Percentiles rank a stretch among this genome's conserved stretches.
These are phyloP conservation scores for Cerrena zonata DNA, from an alignment of 1,284 basidiomycete species.

Conservation along the genomic window DNA sequence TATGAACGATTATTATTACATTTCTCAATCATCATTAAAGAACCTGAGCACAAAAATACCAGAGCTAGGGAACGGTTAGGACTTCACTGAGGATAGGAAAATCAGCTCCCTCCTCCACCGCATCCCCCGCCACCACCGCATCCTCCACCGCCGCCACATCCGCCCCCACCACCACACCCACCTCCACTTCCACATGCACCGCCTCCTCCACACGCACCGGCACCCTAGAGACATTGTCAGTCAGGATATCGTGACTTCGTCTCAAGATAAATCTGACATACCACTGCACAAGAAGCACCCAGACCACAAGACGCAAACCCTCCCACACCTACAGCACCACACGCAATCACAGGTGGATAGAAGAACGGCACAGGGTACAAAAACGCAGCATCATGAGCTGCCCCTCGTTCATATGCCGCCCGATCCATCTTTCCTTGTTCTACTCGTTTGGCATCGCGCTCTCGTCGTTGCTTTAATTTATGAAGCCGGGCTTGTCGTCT, in stretches of 20 bases:
- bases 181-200: slow-evolving; percentile 1
- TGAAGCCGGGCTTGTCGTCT: neutral
- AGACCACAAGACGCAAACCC: neutral
- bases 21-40: too few relatives aligned
- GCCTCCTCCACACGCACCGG: neutral
- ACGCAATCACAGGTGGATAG: slow-evolving; percentile 4
- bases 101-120: slow-evolving; percentile 3
- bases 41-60: too few relatives aligned
- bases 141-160: slow-evolving; percentile 7
- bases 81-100: too few relatives aligned
- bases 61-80: too few relatives aligned
- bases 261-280: neutral
- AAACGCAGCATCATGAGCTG: slow-evolving; percentile 12
- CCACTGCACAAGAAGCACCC: slow-evolving; percentile 5
- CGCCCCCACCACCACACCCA: neutral
- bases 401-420: slow-evolving; percentile 9
- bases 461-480: slow-evolving; percentile 15
- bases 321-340: neutral
- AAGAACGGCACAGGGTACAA: slow-evolving; percentile 16
- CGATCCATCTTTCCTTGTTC: slow-evolving; percentile 10
- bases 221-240: neutral
- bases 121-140: slow-evolving; percentile 4
- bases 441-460: slow-evolving; percentile 12
- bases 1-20: too few relatives aligned
- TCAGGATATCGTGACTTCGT: neutral